phyloP scores from a whole-genome alignment of 345 rosid species.

The Melaleuca quinquenervia region DNA sequence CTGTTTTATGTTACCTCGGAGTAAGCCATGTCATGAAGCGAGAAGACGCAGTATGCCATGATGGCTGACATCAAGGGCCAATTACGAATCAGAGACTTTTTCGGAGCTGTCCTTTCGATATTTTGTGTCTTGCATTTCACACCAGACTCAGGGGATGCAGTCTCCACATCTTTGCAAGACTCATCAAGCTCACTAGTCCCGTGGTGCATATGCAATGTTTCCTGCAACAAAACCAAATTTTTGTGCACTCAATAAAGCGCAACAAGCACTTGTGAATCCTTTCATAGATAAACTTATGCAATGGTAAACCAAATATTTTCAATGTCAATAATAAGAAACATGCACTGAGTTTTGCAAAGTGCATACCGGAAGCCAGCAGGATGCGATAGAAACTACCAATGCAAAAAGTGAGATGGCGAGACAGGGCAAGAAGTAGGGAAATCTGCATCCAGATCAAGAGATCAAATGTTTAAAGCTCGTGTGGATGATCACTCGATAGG shows the following conservation, averaged over 20 bases:
- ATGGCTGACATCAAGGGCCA: constrained; percentile 93
- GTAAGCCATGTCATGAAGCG: constrained; percentile 95
- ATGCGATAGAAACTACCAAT: constrained; percentile 34
- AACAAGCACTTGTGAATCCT: not conserved
- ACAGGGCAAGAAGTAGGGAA: constrained; percentile 77
- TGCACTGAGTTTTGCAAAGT: not conserved
- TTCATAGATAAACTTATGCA: not conserved
- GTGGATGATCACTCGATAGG: not conserved
- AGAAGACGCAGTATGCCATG: constrained; percentile 71
- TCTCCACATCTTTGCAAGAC: constrained; percentile 29
- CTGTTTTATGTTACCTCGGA: constrained; percentile 43
- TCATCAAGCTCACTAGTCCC: constrained; percentile 14
- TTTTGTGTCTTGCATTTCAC: constrained; percentile 5
- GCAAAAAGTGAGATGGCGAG: constrained; percentile 52
- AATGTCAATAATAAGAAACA: not conserved
- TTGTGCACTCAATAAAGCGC: not conserved
- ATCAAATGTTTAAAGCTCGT: not conserved
- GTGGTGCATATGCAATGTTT: constrained; percentile 61
- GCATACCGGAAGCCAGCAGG: constrained; percentile 71
- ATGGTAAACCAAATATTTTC: not conserved
- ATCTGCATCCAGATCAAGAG: constrained; percentile 29
- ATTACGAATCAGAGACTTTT: constrained; percentile 44
- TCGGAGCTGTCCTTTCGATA: constrained; percentile 10
- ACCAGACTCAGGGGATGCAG: not conserved
- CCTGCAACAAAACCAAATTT: constrained; percentile 23